phyloP scores from a whole-genome alignment of 176 grass and related monocot genomes.

The Eremochloa ophiuroides region DNA sequence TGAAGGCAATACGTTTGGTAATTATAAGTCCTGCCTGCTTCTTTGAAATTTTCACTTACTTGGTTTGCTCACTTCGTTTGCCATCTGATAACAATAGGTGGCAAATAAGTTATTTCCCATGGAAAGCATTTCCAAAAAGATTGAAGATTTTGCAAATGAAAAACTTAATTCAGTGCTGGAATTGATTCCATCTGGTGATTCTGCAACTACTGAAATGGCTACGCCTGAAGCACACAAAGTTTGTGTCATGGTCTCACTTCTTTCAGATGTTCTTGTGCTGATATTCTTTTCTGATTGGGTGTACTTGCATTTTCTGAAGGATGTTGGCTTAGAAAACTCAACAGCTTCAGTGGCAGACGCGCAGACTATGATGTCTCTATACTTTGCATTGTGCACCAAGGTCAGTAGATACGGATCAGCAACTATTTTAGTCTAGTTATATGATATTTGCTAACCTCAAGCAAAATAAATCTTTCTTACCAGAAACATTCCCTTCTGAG shows the following conservation, averaged over 20 bases:
- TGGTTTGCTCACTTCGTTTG: slow-evolving; percentile 25
- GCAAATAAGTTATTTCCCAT: slow-evolving; percentile 96
- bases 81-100: slow-evolving; percentile 50
- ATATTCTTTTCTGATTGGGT: slow-evolving; percentile 25
- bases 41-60: not conserved
- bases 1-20: slow-evolving; percentile 99
- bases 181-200: slow-evolving; percentile 42
- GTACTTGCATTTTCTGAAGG: slow-evolving; percentile 43
- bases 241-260: slow-evolving; percentile 27
- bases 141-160: slow-evolving; percentile 86
- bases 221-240: slow-evolving; percentile 47
- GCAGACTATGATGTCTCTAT: slow-evolving; percentile 77
- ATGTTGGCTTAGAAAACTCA: slow-evolving; percentile 48
- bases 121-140: slow-evolving; percentile 80
- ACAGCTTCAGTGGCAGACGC: slow-evolving; percentile 51
- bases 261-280: slow-evolving; percentile 2
- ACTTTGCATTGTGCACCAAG: slow-evolving; percentile 97
- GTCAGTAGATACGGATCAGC: slow-evolving; percentile 46
- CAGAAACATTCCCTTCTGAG: slow-evolving; percentile 94
- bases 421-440: slow-evolving; percentile 21
- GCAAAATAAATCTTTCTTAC: slow-evolving; percentile 30
- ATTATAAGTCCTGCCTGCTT: slow-evolving; percentile 15
- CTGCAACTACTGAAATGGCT: slow-evolving; percentile 30
- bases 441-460: slow-evolving; percentile 37
- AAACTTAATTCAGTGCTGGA: slow-evolving; percentile 71